A percentile compares a stretch with the other conserved stretches of the same genome.
Evolutionary conservation across 2,329 filamentous ascomycete species (phyloP).

Genomic region (Ophiostoma ips): DNA sequence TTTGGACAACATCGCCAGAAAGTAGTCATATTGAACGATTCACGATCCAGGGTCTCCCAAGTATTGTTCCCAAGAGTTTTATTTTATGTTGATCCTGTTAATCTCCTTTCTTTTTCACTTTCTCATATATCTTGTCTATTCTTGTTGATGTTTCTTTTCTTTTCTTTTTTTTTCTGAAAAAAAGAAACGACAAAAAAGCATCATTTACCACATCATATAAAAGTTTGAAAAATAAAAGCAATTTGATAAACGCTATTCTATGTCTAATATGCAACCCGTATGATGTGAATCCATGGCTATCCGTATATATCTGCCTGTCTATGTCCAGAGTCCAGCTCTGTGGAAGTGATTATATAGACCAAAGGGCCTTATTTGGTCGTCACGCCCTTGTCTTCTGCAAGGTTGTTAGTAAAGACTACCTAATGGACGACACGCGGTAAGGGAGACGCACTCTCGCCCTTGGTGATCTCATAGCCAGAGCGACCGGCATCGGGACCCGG

Average conservation of each 20-base stretch:
- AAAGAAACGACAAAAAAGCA: too few species aligned
- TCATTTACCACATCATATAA: too few species aligned
- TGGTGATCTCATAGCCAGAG: slow-evolving; percentile 10
- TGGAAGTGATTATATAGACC: background rate
- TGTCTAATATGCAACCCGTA: background rate
- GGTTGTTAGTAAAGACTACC: background rate
- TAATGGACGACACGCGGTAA: background rate
- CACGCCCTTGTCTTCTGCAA: slow-evolving; percentile 6
- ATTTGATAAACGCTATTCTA: background rate
- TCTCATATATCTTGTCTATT: background rate
- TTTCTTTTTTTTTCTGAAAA: background rate
- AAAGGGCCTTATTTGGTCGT: slow-evolving; percentile 1
- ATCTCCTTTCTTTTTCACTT: too few species aligned
- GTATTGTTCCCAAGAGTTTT: too few species aligned
- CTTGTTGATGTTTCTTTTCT: background rate
- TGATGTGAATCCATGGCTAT: too few species aligned
- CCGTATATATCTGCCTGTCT: too few species aligned
- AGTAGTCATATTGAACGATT: too few species aligned
- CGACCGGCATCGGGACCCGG: slow-evolving; percentile 4
- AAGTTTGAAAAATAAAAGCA: too few species aligned
- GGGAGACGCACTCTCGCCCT: slow-evolving; percentile 9
- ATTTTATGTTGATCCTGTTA: too few species aligned
- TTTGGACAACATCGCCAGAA: too few species aligned
- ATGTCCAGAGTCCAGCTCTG: too few species aligned
- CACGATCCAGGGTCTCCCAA: too few species aligned